Base-by-base conservation (phyloP, 345 rosid genomes). In the Mercurialis annua region DNA sequence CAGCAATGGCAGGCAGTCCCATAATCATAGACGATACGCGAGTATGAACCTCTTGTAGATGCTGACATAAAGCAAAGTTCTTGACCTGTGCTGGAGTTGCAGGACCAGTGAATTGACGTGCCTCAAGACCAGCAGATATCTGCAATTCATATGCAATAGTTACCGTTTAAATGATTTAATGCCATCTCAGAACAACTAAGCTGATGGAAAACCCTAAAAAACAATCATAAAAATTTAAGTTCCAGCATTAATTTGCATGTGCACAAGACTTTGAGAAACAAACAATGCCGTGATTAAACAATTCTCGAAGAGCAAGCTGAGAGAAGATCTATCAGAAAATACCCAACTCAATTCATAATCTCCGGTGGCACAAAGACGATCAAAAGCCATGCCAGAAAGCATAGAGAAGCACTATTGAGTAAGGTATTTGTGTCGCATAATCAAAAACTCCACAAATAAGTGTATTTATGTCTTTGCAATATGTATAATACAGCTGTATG, bases 51-150 rank as follows among this genome's bases (percentile, higher is more conserved):
- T 90, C 96, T 80, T 95, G 99, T 72, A 95, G 81, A 82, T 86
- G 97, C 79, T 90, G 96, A 72, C 92, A 90, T 69, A 95, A 80
- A 24, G 90, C 86, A 65, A 92, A 95, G 77, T 92, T 95, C 81
- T 82, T 87, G 81, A 88, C 66, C 71, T 95, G 98, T 51, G 98
- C 93, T 52, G 86, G 58, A 48, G 96, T 92, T 64, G 94, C 98
- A 52, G 96, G 88, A 71, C 85, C 97, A 23, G 82, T 72, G 50
- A 95, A 78, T 77, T 92, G 96, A 36, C 98, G 97, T 20, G 96
- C 92, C 80, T 95, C 98, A 36, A 87, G 94, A 73, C 99, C 98
- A 43, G 98, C 80, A 46, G 99, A 95, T 76, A 95, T 92, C 98
- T 92, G 96, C 52, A 71, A 86, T 68, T 64, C 36, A 66, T 50